These are phyloP conservation scores for Aureobasidium sp. DNA, from an alignment of 2,329 filamentous ascomycete genomes.

Conservation along the genomic window DNA sequence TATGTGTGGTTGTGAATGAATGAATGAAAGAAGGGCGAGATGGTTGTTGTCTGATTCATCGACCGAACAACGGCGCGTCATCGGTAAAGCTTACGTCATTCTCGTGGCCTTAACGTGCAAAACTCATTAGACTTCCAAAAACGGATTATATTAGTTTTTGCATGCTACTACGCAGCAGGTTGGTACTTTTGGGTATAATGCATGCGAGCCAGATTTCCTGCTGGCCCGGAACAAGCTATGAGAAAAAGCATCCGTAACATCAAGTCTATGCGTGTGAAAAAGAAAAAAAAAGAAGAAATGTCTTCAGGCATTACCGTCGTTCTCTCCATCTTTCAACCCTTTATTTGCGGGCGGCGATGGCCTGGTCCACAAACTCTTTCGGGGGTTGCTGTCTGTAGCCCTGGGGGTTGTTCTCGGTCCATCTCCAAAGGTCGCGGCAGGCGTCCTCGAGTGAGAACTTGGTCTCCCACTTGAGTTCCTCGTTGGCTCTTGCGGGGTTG, in stretches of 20 bases:
- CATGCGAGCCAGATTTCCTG: not conserved
- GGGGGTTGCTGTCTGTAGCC: constrained; percentile 93
- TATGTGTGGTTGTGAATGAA: not conserved
- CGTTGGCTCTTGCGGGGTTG: constrained; percentile 78
- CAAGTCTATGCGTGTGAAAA: constrained; percentile 9
- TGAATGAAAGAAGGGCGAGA: not conserved
- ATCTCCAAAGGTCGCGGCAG: constrained; percentile 90
- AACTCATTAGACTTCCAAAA: not conserved
- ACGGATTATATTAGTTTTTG: constrained; percentile 1
- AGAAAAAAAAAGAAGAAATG: not conserved
- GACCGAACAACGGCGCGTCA: constrained; percentile 12
- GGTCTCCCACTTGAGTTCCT: constrained; percentile 88
- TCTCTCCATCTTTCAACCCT: not conserved
- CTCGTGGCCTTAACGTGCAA: not conserved
- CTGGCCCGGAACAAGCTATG: not conserved
- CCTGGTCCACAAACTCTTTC: constrained; percentile 61
- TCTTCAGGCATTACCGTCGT: constrained; percentile 13
- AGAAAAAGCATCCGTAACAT: not conserved
- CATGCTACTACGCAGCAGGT: too few relatives aligned
- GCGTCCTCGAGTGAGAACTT: constrained; percentile 85
- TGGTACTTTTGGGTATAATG: constrained; percentile 12
- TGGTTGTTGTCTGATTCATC: not conserved
- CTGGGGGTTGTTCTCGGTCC: constrained; percentile 94
- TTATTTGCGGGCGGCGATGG: constrained; percentile 28
- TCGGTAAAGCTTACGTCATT: not conserved